Conservation (phyloP, 768 basidiomycete species). For the Amanita subjunquillea region DNA sequence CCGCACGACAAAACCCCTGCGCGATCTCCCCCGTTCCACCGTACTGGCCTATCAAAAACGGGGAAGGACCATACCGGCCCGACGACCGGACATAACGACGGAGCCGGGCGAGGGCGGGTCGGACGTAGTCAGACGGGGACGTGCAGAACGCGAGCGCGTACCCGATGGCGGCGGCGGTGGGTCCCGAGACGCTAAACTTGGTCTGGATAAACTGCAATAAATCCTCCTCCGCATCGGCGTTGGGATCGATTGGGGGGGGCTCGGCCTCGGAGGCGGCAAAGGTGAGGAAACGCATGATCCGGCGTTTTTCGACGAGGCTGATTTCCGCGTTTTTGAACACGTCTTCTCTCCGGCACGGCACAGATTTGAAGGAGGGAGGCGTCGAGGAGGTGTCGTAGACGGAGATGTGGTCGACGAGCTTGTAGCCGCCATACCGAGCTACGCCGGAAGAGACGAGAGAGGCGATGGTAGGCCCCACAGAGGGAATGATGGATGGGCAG, state of each 20-base stretch:
- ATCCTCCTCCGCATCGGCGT: slow-evolving; percentile 36
- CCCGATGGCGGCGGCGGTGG: slow-evolving; percentile 49
- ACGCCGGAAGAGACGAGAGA: slow-evolving; percentile 77
- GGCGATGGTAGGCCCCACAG: slow-evolving; percentile 68
- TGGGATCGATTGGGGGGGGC: slow-evolving; percentile 49
- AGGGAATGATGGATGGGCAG: slow-evolving; percentile 73
- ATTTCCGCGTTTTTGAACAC: slow-evolving; percentile 82
- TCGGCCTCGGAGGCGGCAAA: slow-evolving; percentile 73
- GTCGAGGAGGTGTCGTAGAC: slow-evolving; percentile 35
- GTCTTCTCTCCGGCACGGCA: slow-evolving; percentile 88
- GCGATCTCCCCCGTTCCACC: slow-evolving; percentile 88
- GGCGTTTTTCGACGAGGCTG: slow-evolving; percentile 73
- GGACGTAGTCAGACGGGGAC: slow-evolving; percentile 37
- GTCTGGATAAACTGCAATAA: slow-evolving; percentile 43
- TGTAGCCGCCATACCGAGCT: slow-evolving; percentile 84
- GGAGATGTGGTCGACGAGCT: slow-evolving; percentile 63
- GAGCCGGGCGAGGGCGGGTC: slow-evolving; percentile 55
- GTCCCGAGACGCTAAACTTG: slow-evolving; percentile 50
- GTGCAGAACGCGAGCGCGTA: slow-evolving; percentile 73
- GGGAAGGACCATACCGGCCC: slow-evolving; percentile 72
- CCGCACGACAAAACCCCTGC: slow-evolving; percentile 82
- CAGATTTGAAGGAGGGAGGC: slow-evolving; percentile 39
- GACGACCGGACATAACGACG: slow-evolving; percentile 65
- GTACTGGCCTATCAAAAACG: slow-evolving; percentile 92
- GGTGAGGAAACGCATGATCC: slow-evolving; percentile 85